Evolutionary conservation across 768 basidiomycete species (phyloP).

Genomic region (Lepiota brunneoincarnata): DNA sequence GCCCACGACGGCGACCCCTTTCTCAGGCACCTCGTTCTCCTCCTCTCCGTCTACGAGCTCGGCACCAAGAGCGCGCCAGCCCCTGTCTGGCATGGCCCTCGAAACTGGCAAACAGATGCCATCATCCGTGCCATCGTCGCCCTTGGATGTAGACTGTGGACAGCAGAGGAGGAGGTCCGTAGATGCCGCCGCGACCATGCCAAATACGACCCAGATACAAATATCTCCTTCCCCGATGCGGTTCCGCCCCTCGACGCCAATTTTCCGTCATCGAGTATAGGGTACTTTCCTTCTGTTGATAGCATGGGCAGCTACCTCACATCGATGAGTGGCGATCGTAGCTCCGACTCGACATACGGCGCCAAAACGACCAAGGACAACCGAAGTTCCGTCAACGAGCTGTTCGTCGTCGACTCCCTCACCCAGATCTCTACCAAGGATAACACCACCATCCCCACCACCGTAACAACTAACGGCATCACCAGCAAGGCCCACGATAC

Average conservation of each 20-base stretch:
- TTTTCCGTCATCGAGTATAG: background rate
- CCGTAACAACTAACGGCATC: no score
- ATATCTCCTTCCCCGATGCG: constrained; percentile 1
- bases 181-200: background rate
- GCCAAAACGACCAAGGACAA: background rate
- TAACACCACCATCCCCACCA: no score
- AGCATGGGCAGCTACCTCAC: background rate
- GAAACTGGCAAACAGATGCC: constrained; percentile 54
- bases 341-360: background rate
- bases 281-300: constrained; percentile 1
- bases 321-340: background rate
- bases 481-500: background rate
- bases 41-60: constrained; percentile 57
- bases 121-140: constrained; percentile 50
- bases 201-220: constrained; percentile 3
- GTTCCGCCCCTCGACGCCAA: constrained; percentile 6
- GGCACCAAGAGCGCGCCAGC: constrained; percentile 35
- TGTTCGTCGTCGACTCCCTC: constrained; percentile 20
- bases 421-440: constrained; percentile 29
- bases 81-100: constrained; percentile 48
- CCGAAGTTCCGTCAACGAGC: constrained; percentile 5
- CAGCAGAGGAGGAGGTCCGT: constrained; percentile 42
- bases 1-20: constrained; percentile 20
- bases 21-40: constrained; percentile 46
- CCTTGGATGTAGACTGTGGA: constrained; percentile 52